Percentiles rank a stretch among this genome's conserved stretches.
phyloP scores from a whole-genome alignment of 331 rosid species.

The Phaseolus coccineus region DNA sequence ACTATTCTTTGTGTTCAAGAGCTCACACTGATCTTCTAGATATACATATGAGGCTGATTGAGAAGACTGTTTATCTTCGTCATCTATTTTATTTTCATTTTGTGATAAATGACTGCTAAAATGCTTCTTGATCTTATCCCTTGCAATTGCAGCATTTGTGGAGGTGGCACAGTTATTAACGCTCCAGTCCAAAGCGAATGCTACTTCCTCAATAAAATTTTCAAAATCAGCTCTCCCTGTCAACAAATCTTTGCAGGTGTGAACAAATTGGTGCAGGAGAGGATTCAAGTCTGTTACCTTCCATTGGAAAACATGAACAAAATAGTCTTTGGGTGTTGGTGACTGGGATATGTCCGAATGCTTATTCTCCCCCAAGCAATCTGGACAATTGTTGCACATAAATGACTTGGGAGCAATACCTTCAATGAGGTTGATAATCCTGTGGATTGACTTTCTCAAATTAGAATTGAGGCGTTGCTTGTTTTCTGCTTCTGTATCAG shows the following conservation, averaged over 20 bases:
- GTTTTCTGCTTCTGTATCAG: constrained; percentile 44
- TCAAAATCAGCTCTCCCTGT: constrained; percentile 67
- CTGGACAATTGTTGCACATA: constrained; percentile 40
- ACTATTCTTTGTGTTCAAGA: constrained; percentile 40
- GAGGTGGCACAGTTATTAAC: constrained; percentile 78
- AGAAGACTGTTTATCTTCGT: constrained; percentile 45
- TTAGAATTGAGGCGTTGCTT: constrained; percentile 44
- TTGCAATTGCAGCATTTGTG: constrained; percentile 84
- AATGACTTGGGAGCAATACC: constrained; percentile 63
- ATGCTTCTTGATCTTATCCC: constrained; percentile 80
- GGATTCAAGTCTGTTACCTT: constrained; percentile 70
- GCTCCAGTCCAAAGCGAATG: constrained; percentile 84
- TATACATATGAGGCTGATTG: constrained; percentile 38
- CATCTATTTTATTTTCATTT: constrained; percentile 62
- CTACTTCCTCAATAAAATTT: constrained; percentile 62
- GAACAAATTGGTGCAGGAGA: constrained; percentile 72
- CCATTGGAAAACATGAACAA: constrained; percentile 89
- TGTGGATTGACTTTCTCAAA: constrained; percentile 57
- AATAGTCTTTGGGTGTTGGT: constrained; percentile 60
- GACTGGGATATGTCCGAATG: constrained; percentile 47
- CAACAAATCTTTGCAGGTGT: constrained; percentile 68
- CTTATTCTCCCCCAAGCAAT: constrained; percentile 53
- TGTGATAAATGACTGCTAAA: constrained; percentile 63
- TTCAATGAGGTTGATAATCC: constrained; percentile 82
- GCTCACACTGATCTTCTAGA: constrained; percentile 52